phyloP scores from a whole-genome alignment of 2,329 filamentous ascomycete genomes.

The Biscogniauxia sp. region DNA sequence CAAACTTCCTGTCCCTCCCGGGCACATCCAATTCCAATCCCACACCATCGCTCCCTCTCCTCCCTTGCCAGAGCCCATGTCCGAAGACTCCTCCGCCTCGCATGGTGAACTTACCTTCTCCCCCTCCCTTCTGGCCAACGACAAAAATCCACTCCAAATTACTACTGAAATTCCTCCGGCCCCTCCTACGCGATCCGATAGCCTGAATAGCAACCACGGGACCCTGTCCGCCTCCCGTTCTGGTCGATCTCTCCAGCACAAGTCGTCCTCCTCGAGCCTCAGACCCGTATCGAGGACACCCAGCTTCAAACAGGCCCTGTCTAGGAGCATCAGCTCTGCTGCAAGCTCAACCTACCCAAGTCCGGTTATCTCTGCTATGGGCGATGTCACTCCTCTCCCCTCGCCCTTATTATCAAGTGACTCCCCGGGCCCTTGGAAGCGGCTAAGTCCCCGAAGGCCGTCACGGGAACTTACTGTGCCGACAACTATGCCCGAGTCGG shows the following conservation, averaged over 20 bases:
- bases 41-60: slow-evolving; percentile 41
- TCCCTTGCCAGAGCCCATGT: slow-evolving; percentile 23
- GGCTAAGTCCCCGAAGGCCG: slow-evolving; percentile 45
- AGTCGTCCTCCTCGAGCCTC: slow-evolving; percentile 45
- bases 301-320: slow-evolving; percentile 57
- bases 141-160: slow-evolving; percentile 34
- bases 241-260: slow-evolving; percentile 36
- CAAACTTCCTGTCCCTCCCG: slow-evolving; percentile 19
- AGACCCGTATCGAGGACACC: slow-evolving; percentile 57
- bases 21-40: slow-evolving; percentile 35
- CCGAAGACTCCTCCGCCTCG: slow-evolving; percentile 14
- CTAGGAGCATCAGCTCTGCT: slow-evolving; percentile 52
- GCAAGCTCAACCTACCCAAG: slow-evolving; percentile 69
- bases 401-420: slow-evolving; percentile 68
- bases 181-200: slow-evolving; percentile 30
- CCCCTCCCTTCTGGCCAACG: slow-evolving; percentile 17
- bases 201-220: slow-evolving; percentile 36
- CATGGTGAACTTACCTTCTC: slow-evolving; percentile 18
- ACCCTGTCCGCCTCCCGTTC: slow-evolving; percentile 31
- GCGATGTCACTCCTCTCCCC: slow-evolving; percentile 74
- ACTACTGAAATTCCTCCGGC: slow-evolving; percentile 36
- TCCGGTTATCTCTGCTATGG: slow-evolving; percentile 72
- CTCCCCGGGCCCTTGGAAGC: slow-evolving; percentile 66
- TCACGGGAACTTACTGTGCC: slow-evolving; percentile 45
- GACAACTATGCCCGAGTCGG: slow-evolving; percentile 41